Conservation (phyloP, 2,329 filamentous ascomycete genomes). For the Colletotrichum costaricense region DNA sequence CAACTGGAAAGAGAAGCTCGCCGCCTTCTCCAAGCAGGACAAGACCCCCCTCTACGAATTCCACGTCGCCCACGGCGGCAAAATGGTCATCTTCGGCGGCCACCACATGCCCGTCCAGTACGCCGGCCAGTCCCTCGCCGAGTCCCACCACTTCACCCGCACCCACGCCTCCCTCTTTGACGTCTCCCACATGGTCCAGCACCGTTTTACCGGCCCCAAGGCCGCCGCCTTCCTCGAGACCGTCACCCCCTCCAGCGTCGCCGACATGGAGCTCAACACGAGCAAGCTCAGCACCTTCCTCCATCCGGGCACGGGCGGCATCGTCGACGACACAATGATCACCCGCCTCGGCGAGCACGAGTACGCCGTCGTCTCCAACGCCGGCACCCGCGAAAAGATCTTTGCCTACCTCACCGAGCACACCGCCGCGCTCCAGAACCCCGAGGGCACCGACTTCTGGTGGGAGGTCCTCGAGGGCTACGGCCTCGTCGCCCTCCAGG, state of each 20-base stretch:
- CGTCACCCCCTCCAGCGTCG: conserved; percentile 82
- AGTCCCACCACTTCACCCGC: conserved; percentile 91
- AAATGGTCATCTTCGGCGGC: conserved; percentile 97
- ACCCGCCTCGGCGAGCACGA: conserved; percentile 78
- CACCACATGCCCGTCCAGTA: conserved; percentile 96
- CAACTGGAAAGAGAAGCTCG: conserved; percentile 36
- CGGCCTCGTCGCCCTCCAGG: conserved; percentile 90
- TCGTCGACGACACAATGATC: conserved; percentile 94
- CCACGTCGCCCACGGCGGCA: conserved; percentile 81
- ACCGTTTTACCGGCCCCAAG: conserved; percentile 83
- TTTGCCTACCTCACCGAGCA: conserved; percentile 79
- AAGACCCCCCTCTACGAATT: conserved; percentile 84
- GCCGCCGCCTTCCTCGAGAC: conserved; percentile 85
- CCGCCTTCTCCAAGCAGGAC: conserved; percentile 50
- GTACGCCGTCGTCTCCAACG: conserved; percentile 97
- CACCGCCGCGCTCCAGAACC: conserved; percentile 69
- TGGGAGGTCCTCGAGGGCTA: conserved; percentile 79
- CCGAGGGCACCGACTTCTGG: conserved; percentile 66
- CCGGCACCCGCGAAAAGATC: conserved; percentile 91
- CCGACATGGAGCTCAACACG: conserved; percentile 71
- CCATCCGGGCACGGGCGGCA: conserved; percentile 84
- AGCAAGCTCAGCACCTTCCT: conserved; percentile 89
- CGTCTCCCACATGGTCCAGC: conserved; percentile 96
- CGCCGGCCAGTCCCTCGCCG: conserved; percentile 77
- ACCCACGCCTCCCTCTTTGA: conserved; percentile 92